Base-by-base conservation (phyloP, 257 asterid genomes). In the Knoxia roxburghii region DNA sequence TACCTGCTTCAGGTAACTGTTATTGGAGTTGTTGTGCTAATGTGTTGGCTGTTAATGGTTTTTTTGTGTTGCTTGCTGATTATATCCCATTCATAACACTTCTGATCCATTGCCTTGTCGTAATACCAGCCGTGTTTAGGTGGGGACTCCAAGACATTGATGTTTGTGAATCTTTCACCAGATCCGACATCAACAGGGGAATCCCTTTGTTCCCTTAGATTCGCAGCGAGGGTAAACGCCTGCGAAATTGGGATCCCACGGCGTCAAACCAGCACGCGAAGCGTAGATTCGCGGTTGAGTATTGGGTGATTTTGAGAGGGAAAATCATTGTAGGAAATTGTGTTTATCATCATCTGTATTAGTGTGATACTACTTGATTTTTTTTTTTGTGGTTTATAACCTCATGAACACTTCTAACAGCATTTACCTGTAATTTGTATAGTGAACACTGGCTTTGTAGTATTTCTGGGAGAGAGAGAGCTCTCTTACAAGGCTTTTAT, bases 161-260 rank as follows among this genome's bases (percentile, higher is more conserved):
- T 95, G 97, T 88, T 95, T 61, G 99, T 91, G 45, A 95, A 95
- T 61, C 73, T 95, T 43, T 83, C 99, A 2, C 99, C 98, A 0
- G 99, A 91, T 29, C 87, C 94, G 7, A 66, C 95, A 32, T 95
- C 99, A 0, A 75, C 76, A 1, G 94, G 97, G 41, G 99, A 95
- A 79, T 85, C 98, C 17, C 95, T 95, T 60, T 89, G 99, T 72
- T 95, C 99, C 24, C 96, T 95, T 7, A 83, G 98, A 20, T 91
- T 95, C 64, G 99, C 99, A 9, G 95, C 98, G 48, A 78, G 96
- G 49, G 98, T 95, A 17, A 95, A 95, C 58, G 85, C 97, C 5
- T 95, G 99, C 64, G 99, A 95, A 80, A 91, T 95, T 61, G 98
- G 99, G 37, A 60, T 95, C 58, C 98, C 98, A 1, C 78, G 98